phyloP scores from a whole-genome alignment of 225 moss, liverwort and hornwort species.

The Polytrichum commune region DNA sequence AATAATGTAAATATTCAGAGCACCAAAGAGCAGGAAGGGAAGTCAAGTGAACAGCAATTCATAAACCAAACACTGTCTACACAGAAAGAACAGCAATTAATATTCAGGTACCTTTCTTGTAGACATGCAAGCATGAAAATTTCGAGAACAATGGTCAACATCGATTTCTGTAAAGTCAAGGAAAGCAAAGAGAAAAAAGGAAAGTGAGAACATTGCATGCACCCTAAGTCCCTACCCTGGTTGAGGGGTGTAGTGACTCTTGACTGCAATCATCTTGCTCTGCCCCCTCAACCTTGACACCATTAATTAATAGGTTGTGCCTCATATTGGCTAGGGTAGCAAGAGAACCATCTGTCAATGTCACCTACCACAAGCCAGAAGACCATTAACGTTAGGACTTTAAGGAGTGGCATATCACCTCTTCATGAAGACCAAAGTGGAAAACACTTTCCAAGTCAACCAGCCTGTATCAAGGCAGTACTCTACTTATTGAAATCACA shows the following conservation, averaged over 20 bases:
- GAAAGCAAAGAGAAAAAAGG: not conserved
- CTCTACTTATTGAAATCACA: too few relatives aligned
- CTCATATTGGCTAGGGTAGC: conserved; percentile 67
- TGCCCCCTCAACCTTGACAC: conserved; percentile 42
- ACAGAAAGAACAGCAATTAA: too few relatives aligned
- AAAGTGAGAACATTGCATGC: not conserved
- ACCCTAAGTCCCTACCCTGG: conserved; percentile 21
- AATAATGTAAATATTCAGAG: not conserved
- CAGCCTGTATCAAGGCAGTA: too few relatives aligned
- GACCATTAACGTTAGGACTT: not conserved
- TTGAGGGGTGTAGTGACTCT: conserved; percentile 3
- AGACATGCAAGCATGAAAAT: not conserved
- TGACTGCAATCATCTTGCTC: conserved; percentile 16
- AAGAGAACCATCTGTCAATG: conserved; percentile 81
- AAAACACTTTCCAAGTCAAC: too few relatives aligned
- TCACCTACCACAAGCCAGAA: conserved; percentile 38
- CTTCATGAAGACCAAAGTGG: too few relatives aligned
- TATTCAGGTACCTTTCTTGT: not conserved
- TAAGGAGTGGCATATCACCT: not conserved
- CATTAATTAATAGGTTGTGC: conserved; percentile 71
- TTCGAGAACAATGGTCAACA: not conserved
- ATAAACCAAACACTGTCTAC: too few relatives aligned
- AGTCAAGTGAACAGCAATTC: not conserved
- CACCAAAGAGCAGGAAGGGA: not conserved
- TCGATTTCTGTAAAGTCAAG: not conserved